phyloP scores from a whole-genome alignment of 75 land plant species.

The Picea glauca region DNA sequence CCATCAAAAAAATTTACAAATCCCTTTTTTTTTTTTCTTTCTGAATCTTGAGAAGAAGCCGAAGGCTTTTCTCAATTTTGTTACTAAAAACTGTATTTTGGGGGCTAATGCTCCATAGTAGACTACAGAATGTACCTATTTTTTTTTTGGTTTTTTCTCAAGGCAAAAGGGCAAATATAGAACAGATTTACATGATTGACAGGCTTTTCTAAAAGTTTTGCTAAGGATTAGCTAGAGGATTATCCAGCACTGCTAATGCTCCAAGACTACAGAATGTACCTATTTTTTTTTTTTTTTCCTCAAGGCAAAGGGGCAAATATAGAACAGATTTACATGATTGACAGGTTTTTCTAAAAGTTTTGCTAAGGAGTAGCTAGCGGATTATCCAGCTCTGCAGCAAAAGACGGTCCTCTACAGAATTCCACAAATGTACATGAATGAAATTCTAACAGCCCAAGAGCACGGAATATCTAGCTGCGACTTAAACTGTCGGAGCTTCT shows the following conservation, averaged over 20 bases:
- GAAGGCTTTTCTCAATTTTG: not conserved
- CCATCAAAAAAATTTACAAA: not conserved
- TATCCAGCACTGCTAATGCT: not conserved
- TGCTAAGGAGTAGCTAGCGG: slow-evolving; percentile 18
- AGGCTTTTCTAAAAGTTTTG: slow-evolving; percentile 30
- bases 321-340: slow-evolving; percentile 53
- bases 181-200: slow-evolving; percentile 47
- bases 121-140: not conserved
- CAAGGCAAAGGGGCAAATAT: not conserved
- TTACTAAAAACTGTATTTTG: not conserved
- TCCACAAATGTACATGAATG: no score
- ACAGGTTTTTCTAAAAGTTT: slow-evolving; percentile 33
- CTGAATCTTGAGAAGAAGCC: not conserved
- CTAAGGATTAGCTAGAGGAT: slow-evolving; percentile 18
- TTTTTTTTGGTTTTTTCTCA: not conserved
- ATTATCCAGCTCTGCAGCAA: not conserved
- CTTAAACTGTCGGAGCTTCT: no score
- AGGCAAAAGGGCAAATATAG: not conserved
- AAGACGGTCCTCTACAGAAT: no score
- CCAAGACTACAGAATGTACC: not conserved
- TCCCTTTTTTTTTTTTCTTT: not conserved
- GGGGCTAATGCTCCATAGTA: not conserved
- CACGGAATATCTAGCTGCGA: no score
- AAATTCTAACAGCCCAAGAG: no score
- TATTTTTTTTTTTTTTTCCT: not conserved